Evolutionary conservation across 192 early-diverging fungal species (phyloP), one percentile per base, ranked within the genome.

Genomic region (Funneliformis geosporum): DNA sequence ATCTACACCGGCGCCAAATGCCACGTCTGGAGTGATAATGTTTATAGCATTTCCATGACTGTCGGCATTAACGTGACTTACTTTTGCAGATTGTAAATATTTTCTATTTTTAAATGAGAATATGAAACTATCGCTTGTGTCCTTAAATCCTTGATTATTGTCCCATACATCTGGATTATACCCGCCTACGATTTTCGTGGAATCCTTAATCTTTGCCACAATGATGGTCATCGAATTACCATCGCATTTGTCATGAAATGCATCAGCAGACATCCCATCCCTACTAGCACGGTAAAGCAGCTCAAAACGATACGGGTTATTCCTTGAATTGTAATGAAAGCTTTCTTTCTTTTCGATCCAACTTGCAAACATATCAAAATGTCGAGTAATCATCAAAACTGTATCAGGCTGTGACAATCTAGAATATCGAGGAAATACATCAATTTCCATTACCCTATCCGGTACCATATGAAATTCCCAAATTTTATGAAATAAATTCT

Each of bases 251-350:
- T 39, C 39, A n/a, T 33, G 21, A 42, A 71, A 71, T 71, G 0
- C 7, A 18, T 16, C 38, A 7, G 18, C 11, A 11, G 21, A 8
- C 28, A 25, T 28, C 11, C 68, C 68, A 42, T 71, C 68, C 5
- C 68, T n/a, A 70, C 68, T 70, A 42, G 68, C 68, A n/a, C 68
- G 27, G 39, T 70, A 70, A 43, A 70, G 11, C 2, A 43, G 25
- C 11, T 33, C 8, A 70, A 39, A 70, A 33, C 11, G 11, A 43
- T 71, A 71, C 8, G 68, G 9, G 14, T 14, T 47, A 47, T 47
- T 14, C 46, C 12, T 47, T 14, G 21, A 1, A n/a, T 70, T 43
- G 2, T 16, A 21, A 42, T 70, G 33, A 0, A 9, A n/a, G n/a
- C 0, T 7, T 16, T 71, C 1, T 43, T 71, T 42, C 33, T 14